Conservation (phyloP, 352 stramenopile genomes). For the Phytophthora syringae region DNA sequence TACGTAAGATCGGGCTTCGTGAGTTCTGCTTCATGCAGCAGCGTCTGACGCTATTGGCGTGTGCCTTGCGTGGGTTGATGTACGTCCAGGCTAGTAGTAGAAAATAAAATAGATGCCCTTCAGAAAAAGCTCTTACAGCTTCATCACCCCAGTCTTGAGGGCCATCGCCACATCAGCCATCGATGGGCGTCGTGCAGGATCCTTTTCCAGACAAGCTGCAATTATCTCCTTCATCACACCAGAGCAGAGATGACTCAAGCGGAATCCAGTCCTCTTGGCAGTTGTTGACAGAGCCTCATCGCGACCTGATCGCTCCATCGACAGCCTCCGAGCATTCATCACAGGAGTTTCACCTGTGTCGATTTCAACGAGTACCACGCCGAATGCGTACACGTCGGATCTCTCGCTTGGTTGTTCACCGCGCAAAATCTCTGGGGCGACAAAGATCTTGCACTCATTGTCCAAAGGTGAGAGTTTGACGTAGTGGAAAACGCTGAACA, state of each 20-base stretch:
- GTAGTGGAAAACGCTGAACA: slow-evolving; percentile 85
- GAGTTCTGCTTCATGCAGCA: slow-evolving; percentile 21
- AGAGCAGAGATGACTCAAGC: slow-evolving; percentile 61
- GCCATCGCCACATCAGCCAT: slow-evolving; percentile 70
- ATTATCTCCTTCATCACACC: slow-evolving; percentile 74
- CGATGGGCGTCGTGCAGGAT: slow-evolving; percentile 56
- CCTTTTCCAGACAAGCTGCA: slow-evolving; percentile 59
- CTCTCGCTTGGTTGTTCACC: slow-evolving; percentile 75
- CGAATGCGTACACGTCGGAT: slow-evolving; percentile 81
- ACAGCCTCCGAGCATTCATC: slow-evolving; percentile 57
- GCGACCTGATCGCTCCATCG: slow-evolving; percentile 37
- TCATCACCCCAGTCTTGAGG: slow-evolving; percentile 66
- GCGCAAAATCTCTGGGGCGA: slow-evolving; percentile 71
- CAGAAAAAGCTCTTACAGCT: slow-evolving; percentile 37
- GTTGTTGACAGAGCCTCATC: slow-evolving; percentile 47
- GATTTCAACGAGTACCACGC: slow-evolving; percentile 81
- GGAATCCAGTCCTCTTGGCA: slow-evolving; percentile 57
- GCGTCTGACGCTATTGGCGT: slow-evolving; percentile 2
- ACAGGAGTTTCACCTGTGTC: slow-evolving; percentile 73
- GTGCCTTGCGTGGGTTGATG: neutral
- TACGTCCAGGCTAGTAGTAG: neutral
- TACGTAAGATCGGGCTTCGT: slow-evolving; percentile 6
- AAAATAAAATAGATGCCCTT: slow-evolving; percentile 26
- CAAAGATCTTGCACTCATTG: slow-evolving; percentile 70
- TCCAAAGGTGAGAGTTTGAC: slow-evolving; percentile 75